Base-by-base conservation (phyloP, 2,329 filamentous ascomycete species). In the Elsinoe perseae region DNA sequence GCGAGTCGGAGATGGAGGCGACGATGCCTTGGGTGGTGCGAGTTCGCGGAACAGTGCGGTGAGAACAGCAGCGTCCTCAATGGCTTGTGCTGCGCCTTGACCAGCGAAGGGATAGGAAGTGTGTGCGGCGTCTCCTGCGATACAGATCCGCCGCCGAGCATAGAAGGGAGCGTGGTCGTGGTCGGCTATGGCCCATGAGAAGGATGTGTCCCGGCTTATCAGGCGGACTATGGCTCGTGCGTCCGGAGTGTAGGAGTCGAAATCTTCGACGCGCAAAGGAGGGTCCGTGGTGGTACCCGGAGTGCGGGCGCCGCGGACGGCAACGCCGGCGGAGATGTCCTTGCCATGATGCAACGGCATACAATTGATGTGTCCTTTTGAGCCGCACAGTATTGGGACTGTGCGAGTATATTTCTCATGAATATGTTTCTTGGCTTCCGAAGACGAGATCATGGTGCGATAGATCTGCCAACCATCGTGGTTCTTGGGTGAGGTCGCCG, bases 51-150 rank as follows among this genome's bases (percentile, higher is more conserved):
- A 64, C 2, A 72, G 62, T 12, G 64, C 60, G 9, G 65, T 63
- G 4, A 72, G 62, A 6, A 72, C 65, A 0, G 68, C 63, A 1
- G 65, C 65, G 52, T 73, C 70, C 57, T 74, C 72, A 18, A 74
- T 64, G 1, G 69, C 67, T 62, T 70, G 68, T 2, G 67, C 66
- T 0, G 67, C 69, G 5, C 71, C 71, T 6, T 70, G 63, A 2
- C 68, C 70, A 3, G 69, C 69, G 46, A 66, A 71, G 1, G 70
- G 70, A 43, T 70, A 66, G 14, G 63, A 66, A 7, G 70, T 67
- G 56, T 73, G 72, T 2, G 70, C 71, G 20, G 71, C 69, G 50
- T 73, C 70, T 12, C 72, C 72, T 44, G 70, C 65, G 48, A 73
- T 65, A 23, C 62, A 62, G 10, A 70, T 61, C 3, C 59, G 50